Evolutionary conservation across 306 rosid species (phyloP), one percentile per base, ranked within the genome.

Genomic region (Mimosa pudica): DNA sequence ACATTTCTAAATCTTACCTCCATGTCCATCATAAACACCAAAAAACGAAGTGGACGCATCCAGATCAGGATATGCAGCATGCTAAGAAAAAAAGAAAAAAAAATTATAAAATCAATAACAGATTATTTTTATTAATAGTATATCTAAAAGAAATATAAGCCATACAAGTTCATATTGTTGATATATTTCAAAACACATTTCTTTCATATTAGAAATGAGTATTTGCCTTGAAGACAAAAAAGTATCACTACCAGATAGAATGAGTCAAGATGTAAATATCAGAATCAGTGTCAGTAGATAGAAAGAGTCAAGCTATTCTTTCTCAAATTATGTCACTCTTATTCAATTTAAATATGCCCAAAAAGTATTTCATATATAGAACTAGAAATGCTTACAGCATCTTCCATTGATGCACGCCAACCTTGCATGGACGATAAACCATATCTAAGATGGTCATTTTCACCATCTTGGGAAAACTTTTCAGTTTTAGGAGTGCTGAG

Each of bases 361-460:
- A 63, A 68, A 76, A n/a, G 51, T 45, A 71, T 36, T 76, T 60
- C 66, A 79, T 41, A 41, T 67, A 74, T 33, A 73, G 75, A 73
- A 78, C 46, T 65, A 63, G 38, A 61, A 57, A 46, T 75, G 92
- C 96, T 89, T 74, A 94, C 98, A 58, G 98, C 98, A 88, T 94
- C 98, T 90, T 94, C 98, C 98, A 94, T 94, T 82, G 97, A 67
- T 71, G 93, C 88, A 33, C 98, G 97, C 98, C 98, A 94, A 14
- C 98, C 98, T 88, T 94, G 98, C 98, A 94, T 94, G 57, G 97
- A 94, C n/a, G 98, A 90, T 75, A 92, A 76, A 62, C 98, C 98
- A 86, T 87, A 92, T 86, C 92, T 85, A 72, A 92, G 92, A 71
- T 80, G 18, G 52, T 76, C 87, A 81, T 89, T 92, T 63, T 85